These are phyloP conservation scores for Globisporangium echinulatum DNA, from an alignment of 352 stramenopile species.

Conservation along the genomic window DNA sequence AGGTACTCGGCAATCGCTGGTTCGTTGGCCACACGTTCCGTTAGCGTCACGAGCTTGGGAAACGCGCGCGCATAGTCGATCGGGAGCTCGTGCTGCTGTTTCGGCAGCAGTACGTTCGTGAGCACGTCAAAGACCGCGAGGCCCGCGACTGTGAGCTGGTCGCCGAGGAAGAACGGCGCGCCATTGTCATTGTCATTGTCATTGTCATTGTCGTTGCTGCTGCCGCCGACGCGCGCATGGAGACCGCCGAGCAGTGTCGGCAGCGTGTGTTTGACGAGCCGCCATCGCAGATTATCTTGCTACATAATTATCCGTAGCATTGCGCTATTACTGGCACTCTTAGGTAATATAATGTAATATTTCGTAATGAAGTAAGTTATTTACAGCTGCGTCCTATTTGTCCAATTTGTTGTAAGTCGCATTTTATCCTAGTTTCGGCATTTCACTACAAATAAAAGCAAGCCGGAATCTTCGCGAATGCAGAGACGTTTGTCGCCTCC, in stretches of 20 bases:
- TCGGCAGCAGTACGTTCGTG: constrained; percentile 23
- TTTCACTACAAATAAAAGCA: no score
- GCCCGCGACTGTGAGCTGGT: constrained; percentile 27
- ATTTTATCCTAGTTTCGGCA: no score
- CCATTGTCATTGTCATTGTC: constrained; percentile 1
- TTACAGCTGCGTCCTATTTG: background rate
- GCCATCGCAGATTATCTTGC: constrained; percentile 22
- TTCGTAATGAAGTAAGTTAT: no score
- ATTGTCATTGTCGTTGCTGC: background rate
- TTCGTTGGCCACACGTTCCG: no score
- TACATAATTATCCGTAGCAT: background rate
- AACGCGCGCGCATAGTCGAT: no score
- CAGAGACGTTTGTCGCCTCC: no score
- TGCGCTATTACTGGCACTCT: no score
- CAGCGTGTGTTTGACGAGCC: constrained; percentile 16
- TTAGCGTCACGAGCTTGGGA: no score
- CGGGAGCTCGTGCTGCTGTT: constrained; percentile 17
- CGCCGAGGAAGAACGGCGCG: constrained; percentile 24
- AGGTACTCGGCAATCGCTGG: no score
- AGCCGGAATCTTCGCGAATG: no score
- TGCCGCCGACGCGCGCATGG: background rate
- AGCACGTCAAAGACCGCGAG: constrained; percentile 32
- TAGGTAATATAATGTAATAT: no score
- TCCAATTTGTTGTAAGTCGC: constrained; percentile 20
- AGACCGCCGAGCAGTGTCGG: background rate